Base-by-base conservation (phyloP, 1,284 basidiomycete genomes). In the Austroboletus niveus region DNA sequence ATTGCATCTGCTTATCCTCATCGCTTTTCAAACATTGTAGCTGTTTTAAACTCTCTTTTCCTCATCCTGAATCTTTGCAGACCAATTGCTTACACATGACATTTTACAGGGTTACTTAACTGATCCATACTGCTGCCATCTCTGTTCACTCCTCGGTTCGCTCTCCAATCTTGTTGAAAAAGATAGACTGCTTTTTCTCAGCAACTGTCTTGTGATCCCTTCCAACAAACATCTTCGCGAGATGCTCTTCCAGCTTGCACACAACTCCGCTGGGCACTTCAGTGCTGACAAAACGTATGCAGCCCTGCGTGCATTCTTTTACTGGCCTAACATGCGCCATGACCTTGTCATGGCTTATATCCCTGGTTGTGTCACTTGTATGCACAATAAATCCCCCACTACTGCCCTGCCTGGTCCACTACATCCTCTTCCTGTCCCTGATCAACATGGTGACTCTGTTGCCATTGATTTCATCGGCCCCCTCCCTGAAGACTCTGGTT, bases 271-370 rank as follows among this genome's bases (percentile, higher is more conserved):
- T 3, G 39, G 39, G 4, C 39, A 40, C 14, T 40, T 40, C 14
- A 8, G 39, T 3, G 10, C 8, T 22, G 39, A 20, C 39, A 40
- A 40, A 11, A 4, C 47, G 12, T 73, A 74, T 46, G 58, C 49
- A 0, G 35, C 59, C 0, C 54, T 75, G 0, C 53, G 58, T 0
- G 46, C 56, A 5, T 61, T 63, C 0, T 77, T 68, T 45, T 76
- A 73, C 55, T 78, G 75, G 75, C 74, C 71, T 0, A 57, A 64
- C 17, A 76, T 77, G 72, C n/a, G 59, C 0, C 17, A 34, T 0
- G 68, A 73, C 27, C 58, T 74, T 0, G 61, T 69, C 27, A 43
- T 17, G 0, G 40, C 48, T 0, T 70, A 75, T 20, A 58, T 69
- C 0, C 60, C 64, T 0, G 53, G 64, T 0, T 79, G 77, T 51